These are phyloP conservation scores for Biancaea sappan DNA, from an alignment of 306 rosid genomes.

Conservation along the genomic window DNA sequence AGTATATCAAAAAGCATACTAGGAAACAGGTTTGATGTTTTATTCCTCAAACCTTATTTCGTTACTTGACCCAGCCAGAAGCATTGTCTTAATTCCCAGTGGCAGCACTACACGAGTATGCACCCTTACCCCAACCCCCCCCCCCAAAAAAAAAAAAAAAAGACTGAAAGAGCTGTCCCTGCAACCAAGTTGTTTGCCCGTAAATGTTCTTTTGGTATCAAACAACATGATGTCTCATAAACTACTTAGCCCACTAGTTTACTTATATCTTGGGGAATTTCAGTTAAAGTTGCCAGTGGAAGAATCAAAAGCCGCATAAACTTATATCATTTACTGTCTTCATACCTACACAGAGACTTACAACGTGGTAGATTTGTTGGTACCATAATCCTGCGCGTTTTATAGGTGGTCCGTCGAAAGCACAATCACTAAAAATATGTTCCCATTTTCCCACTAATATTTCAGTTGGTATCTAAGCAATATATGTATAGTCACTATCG, in stretches of 20 bases:
- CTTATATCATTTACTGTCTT: conserved; percentile 19
- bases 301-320: conserved; percentile 44
- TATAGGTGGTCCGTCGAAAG: background rate
- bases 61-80: background rate
- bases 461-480: background rate
- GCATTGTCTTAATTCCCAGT: background rate
- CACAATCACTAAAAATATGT: background rate
- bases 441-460: too few species aligned
- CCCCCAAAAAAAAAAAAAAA: too few species aligned
- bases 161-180: conserved; percentile 21
- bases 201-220: conserved; percentile 38
- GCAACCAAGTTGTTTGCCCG: conserved; percentile 41
- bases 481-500: background rate
- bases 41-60: background rate
- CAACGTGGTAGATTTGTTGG: background rate
- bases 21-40: background rate
- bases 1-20: background rate
- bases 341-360: conserved; percentile 17
- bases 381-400: background rate
- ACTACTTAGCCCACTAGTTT: conserved; percentile 23
- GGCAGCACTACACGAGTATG: background rate
- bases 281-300: conserved; percentile 46
- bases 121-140: too few species aligned
- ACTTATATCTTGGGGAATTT: conserved; percentile 25
- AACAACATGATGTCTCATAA: conserved; percentile 35